A percentile compares a stretch with the other conserved stretches of the same genome.
phyloP scores from a whole-genome alignment of 495 filamentous ascomycete species.

The Penicillium malachiteum region DNA sequence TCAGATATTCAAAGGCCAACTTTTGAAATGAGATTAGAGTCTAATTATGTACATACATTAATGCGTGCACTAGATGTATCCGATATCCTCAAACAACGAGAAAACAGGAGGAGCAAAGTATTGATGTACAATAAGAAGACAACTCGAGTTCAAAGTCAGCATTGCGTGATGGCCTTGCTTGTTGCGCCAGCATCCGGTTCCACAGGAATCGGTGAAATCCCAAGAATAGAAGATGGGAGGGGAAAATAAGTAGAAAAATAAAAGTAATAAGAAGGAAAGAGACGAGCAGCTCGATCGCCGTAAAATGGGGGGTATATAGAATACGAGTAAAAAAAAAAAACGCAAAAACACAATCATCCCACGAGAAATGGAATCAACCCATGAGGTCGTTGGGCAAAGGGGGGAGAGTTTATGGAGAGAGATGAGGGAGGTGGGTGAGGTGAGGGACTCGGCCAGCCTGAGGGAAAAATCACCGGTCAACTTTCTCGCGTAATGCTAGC shows the following conservation, averaged over 20 bases:
- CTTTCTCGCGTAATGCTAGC: conserved; percentile 22
- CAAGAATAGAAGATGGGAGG: conserved; percentile 2
- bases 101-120: conserved; percentile 2
- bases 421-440: neutral
- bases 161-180: conserved; percentile 13
- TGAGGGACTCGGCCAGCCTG: conserved; percentile 19
- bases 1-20: conserved; percentile 13
- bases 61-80: conserved; percentile 25
- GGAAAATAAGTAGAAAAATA: conserved; percentile 12
- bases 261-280: conserved; percentile 16
- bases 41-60: conserved; percentile 37
- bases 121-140: conserved; percentile 27
- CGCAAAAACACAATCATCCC: conserved; percentile 15
- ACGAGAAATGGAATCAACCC: conserved; percentile 9
- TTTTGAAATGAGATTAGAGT: conserved; percentile 24
- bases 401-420: neutral
- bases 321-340: conserved; percentile 20
- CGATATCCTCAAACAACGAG: conserved; percentile 18
- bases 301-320: conserved; percentile 38
- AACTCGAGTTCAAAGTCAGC: conserved; percentile 19
- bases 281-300: conserved; percentile 25
- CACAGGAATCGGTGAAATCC: conserved; percentile 15
- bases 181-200: conserved; percentile 28
- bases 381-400: neutral
- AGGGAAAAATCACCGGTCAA: conserved; percentile 16